Conservation (phyloP, 768 basidiomycete species). For the Trametes cubensis region DNA sequence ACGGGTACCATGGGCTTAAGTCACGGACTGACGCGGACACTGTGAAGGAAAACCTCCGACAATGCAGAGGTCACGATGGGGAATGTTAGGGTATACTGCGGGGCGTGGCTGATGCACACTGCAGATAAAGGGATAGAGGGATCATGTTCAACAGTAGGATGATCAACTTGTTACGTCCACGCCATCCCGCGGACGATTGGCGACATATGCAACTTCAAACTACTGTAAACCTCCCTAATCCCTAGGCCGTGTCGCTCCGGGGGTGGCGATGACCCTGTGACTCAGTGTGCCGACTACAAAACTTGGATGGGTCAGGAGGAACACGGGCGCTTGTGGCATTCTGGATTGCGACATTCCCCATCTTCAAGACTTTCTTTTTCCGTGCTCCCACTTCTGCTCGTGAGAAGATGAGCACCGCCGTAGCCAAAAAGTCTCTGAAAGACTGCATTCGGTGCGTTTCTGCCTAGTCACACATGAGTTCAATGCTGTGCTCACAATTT, state of each 20-base stretch:
- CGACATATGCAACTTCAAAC: no score
- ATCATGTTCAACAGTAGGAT: no score
- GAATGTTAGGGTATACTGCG: no score
- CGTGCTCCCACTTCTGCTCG: not conserved
- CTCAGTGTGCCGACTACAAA: not conserved
- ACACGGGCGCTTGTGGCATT: not conserved
- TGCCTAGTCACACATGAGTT: not conserved
- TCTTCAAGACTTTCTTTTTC: no score
- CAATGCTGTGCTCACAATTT: not conserved
- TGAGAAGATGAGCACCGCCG: not conserved
- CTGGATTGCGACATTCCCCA: no score
- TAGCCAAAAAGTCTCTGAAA: slow-evolving; percentile 31
- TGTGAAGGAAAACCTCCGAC: no score
- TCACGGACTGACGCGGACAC: no score
- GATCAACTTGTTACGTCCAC: no score
- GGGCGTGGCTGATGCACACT: no score
- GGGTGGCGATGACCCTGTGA: slow-evolving; percentile 21
- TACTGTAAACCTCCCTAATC: not conserved
- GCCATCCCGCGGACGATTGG: no score
- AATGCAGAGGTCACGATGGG: no score
- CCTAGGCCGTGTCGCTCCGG: not conserved
- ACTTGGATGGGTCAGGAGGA: not conserved
- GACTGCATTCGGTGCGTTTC: slow-evolving; percentile 40
- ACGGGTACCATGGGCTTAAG: not conserved
- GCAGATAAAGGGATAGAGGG: no score